Conservation (phyloP, 129 eudicot species). For the Logfia minima region DNA sequence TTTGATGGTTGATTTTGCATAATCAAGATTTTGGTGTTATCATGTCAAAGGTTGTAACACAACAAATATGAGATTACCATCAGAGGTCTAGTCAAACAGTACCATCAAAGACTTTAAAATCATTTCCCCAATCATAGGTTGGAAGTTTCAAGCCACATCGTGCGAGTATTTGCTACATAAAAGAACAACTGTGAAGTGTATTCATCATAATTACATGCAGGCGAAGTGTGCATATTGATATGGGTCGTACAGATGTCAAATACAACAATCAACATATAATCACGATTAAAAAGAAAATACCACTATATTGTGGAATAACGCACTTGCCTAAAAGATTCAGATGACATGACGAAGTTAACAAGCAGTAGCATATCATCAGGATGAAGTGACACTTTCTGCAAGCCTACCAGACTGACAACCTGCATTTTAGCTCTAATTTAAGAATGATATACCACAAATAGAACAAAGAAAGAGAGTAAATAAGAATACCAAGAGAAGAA, state of each 20-base stretch:
- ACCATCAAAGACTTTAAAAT: not conserved
- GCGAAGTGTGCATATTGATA: not conserved
- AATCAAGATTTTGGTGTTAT: not conserved
- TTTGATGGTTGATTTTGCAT: not conserved
- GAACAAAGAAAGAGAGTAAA: not conserved
- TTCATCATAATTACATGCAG: not conserved
- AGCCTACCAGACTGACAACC: conserved; percentile 95
- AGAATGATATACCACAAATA: conserved; percentile 16
- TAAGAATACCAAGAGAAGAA: not conserved
- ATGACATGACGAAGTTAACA: conserved; percentile 90
- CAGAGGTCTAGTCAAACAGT: not conserved
- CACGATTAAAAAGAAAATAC: not conserved
- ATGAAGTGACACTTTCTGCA: conserved; percentile 91
- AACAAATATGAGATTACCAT: not conserved
- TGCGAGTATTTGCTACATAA: not conserved
- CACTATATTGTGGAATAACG: not conserved
- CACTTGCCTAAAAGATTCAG: conserved; percentile 92
- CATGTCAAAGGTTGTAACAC: not conserved
- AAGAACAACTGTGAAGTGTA: not conserved
- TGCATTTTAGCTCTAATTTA: conserved; percentile 47
- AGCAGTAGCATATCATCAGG: conserved; percentile 95
- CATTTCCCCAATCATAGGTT: not conserved
- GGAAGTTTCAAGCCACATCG: not conserved
- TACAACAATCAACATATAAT: not conserved
- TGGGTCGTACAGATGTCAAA: not conserved